These are phyloP conservation scores for Scleroderma bovista DNA, from an alignment of 768 basidiomycete genomes.

Conservation along the genomic window DNA sequence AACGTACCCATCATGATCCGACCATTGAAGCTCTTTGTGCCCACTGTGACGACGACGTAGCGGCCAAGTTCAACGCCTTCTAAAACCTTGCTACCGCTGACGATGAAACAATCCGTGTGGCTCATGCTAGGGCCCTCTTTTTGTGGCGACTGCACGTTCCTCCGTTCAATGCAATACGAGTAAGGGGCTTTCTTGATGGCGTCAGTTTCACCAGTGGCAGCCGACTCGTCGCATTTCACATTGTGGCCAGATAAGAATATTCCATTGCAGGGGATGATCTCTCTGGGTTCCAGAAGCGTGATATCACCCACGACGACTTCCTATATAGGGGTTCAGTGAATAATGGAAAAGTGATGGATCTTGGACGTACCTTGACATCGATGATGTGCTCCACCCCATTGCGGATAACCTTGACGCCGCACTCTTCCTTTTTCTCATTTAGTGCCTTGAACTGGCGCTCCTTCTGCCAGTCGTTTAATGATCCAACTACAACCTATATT, in stretches of 20 bases:
- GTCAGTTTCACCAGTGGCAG: slow-evolving; percentile 95
- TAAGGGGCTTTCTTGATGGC: slow-evolving; percentile 86
- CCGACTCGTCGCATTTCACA: slow-evolving; percentile 92
- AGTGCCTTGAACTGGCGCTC: slow-evolving; percentile 91
- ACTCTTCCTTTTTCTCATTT: slow-evolving; percentile 94
- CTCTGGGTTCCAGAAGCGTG: slow-evolving; percentile 88
- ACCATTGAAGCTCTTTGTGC: slow-evolving; percentile 90
- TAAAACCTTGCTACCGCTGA: slow-evolving; percentile 88
- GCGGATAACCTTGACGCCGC: slow-evolving; percentile 80
- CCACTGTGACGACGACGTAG: slow-evolving; percentile 91
- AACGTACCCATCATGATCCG: slow-evolving; percentile 92
- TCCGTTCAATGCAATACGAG: slow-evolving; percentile 59
- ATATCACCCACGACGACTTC: slow-evolving; percentile 94
- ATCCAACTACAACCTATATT: slow-evolving; percentile 77
- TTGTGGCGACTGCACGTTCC: slow-evolving; percentile 28
- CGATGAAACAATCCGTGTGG: slow-evolving; percentile 90
- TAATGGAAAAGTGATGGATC: neutral
- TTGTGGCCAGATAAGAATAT: slow-evolving; percentile 91
- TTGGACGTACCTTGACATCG: slow-evolving; percentile 68
- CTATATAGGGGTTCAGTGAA: slow-evolving; percentile 32
- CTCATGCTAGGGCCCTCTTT: too few relatives aligned
- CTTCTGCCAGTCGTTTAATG: slow-evolving; percentile 97
- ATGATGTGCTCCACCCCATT: slow-evolving; percentile 63
- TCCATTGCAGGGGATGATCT: slow-evolving; percentile 94
- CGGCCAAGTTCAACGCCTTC: slow-evolving; percentile 93